Base-by-base conservation (phyloP, 768 basidiomycete genomes). In the Pisolithus orientalis region DNA sequence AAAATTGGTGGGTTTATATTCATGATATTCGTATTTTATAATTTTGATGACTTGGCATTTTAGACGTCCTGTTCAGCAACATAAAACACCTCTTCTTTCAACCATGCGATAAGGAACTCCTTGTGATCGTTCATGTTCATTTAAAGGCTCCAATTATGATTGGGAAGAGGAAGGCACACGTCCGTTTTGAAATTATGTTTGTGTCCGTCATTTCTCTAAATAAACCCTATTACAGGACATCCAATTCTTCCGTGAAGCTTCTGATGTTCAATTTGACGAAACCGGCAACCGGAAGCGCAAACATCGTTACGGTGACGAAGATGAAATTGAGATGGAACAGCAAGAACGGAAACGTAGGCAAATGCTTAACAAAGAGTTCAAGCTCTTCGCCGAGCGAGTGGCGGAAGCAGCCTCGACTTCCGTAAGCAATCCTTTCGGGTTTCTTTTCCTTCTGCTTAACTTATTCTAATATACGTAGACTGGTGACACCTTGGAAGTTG, bases 41-140 rank as follows among this genome's bases (percentile, higher is more conserved):
- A 9, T 5, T n/a, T 39, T 55, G 42, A 65, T 54, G 17, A 17
- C 39, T 9, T 24, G 25, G 24, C 50, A 47, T 39, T 24, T 21
- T 47, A 95, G 95, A 99, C 66, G 78, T 99, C 11, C 75, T 97
- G 9, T 99, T 97, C 74, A 86, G 83, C 72, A 99, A 99, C 67
- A 86, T 99, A 75, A 96, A 95, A 68, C 95, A 99, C 70, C 76
- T 98, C 9, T 96, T 98, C 74, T 98, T 99, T 81, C 96, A 99
- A 65, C 95, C 96, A 2, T 97, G 95, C 62, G 96, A 99, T 57
- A 85, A 91, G 58, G 96, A 99, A 67, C 74, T 98, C 17, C 78
- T 97, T 49, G 94, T 96, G 51, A 86, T 99, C 55, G 83, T 96
- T 31, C 96, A 99, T 66, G 71, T 96, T 47, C 90, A 98, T 66